Percentiles rank a stretch among this genome's conserved stretches.
Evolutionary conservation across 306 rosid species (phyloP).

Genomic region (Cucurbita ficifolia): DNA sequence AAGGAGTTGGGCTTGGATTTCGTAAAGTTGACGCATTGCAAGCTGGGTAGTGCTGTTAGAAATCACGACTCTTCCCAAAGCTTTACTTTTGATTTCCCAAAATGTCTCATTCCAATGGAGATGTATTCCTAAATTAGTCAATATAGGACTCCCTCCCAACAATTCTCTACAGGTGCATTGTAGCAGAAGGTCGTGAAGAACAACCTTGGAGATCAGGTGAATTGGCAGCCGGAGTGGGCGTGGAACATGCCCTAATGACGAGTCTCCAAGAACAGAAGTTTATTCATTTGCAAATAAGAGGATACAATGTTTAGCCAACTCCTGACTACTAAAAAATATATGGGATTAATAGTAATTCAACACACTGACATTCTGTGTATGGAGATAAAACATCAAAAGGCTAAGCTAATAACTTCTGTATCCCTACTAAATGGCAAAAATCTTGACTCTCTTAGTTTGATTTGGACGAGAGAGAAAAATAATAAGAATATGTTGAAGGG

Average conservation of each 20-base stretch:
- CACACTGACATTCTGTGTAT: background rate
- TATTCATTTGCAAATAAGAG: background rate
- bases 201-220: constrained; percentile 14
- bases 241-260: background rate
- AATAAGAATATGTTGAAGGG: background rate
- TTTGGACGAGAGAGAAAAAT: background rate
- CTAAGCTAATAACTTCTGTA: background rate
- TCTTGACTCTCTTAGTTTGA: background rate
- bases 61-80: too few relatives aligned
- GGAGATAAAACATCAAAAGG: background rate
- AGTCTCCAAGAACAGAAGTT: background rate
- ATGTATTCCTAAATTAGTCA: too few relatives aligned
- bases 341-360: background rate
- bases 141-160: too few relatives aligned
- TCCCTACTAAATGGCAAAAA: background rate
- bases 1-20: constrained; percentile 23
- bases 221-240: background rate
- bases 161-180: background rate
- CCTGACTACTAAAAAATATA: background rate
- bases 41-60: background rate
- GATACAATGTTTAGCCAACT: background rate
- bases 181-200: constrained; percentile 17
- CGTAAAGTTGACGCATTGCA: constrained; percentile 23
- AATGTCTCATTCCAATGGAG: too few relatives aligned
- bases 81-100: too few relatives aligned